Conservation (phyloP, 2,329 filamentous ascomycete genomes). For the Sclerotiophoma versabilis region DNA sequence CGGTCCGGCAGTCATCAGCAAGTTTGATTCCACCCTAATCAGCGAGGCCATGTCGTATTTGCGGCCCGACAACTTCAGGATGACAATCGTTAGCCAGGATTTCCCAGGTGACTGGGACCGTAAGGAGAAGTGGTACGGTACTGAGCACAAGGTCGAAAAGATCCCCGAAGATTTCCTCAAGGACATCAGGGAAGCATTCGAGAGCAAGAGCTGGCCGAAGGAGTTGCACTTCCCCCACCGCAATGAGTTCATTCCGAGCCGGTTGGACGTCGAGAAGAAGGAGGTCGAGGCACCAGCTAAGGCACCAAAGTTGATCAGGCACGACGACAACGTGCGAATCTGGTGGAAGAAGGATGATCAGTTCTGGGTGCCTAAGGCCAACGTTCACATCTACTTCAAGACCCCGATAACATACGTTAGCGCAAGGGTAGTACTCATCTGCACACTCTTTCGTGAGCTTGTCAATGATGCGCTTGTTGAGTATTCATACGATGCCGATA, state of each 20-base stretch:
- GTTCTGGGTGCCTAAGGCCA: conserved; percentile 97
- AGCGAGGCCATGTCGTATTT: conserved; percentile 75
- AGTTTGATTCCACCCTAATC: conserved; percentile 82
- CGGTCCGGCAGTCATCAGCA: conserved; percentile 75
- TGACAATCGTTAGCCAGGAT: conserved; percentile 82
- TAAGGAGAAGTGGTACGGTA: conserved; percentile 98
- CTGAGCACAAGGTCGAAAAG: conserved; percentile 84
- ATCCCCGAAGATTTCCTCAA: conserved; percentile 78
- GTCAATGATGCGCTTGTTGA: conserved; percentile 89
- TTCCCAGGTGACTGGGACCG: conserved; percentile 84
- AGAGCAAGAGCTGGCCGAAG: conserved; percentile 66
- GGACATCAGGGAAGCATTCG: conserved; percentile 71
- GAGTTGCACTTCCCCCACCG: conserved; percentile 86
- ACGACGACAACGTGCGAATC: conserved; percentile 78
- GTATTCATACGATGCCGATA: conserved; percentile 94
- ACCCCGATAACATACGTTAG: conserved; percentile 82
- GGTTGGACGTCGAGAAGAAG: conserved; percentile 93
- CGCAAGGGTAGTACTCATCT: conserved; percentile 78
- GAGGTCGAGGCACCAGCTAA: conserved; percentile 78
- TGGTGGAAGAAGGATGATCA: conserved; percentile 99
- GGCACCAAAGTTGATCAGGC: conserved; percentile 81
- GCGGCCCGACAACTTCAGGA: conserved; percentile 86
- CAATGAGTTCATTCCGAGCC: conserved; percentile 95
- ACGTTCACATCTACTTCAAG: conserved; percentile 79
- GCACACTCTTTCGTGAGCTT: conserved; percentile 81